Evolutionary conservation across 208 protist genomes (phyloP).

Genomic region (Leishmania martiniquensis): DNA sequence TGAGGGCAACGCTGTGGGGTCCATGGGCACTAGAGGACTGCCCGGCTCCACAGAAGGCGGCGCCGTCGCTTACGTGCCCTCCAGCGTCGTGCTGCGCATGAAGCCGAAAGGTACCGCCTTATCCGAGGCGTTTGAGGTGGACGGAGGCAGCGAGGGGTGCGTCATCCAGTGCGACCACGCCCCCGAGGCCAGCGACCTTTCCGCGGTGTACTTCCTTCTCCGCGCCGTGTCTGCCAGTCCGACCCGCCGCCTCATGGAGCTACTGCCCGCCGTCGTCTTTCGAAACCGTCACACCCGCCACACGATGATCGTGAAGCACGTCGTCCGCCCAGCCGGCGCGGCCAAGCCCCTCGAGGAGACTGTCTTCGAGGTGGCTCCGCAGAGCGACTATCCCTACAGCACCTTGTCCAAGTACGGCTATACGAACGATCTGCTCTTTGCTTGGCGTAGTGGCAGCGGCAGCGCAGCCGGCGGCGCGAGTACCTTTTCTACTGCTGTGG

Average conservation of each 20-base stretch:
- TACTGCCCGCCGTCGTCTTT: conserved; percentile 35
- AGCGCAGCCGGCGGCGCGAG: background rate
- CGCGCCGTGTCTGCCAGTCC: conserved; percentile 13
- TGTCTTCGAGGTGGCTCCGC: conserved; percentile 18
- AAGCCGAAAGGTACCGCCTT: conserved; percentile 24
- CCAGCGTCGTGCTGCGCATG: conserved; percentile 20
- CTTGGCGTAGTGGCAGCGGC: conserved; percentile 12
- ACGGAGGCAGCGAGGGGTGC: conserved; percentile 26
- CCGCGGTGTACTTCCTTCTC: conserved; percentile 28
- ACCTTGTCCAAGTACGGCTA: conserved; percentile 45
- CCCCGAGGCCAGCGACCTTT: conserved; percentile 11
- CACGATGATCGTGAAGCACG: conserved; percentile 32
- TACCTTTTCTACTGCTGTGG: conserved; percentile 26
- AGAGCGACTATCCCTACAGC: conserved; percentile 19
- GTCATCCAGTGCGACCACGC: conserved; percentile 30
- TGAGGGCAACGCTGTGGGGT: conserved; percentile 27
- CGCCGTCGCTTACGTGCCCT: conserved; percentile 33
- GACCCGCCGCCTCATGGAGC: conserved; percentile 14
- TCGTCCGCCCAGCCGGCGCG: conserved; percentile 21
- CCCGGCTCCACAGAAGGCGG: conserved; percentile 3
- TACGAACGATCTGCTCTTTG: conserved; percentile 47
- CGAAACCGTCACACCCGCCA: conserved; percentile 24
- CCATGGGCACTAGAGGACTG: conserved; percentile 23
- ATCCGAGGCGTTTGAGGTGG: conserved; percentile 38
- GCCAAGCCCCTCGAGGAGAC: conserved; percentile 21